Base-by-base conservation (phyloP, 1,284 basidiomycete species). In the Salmacisia buchloeana region DNA sequence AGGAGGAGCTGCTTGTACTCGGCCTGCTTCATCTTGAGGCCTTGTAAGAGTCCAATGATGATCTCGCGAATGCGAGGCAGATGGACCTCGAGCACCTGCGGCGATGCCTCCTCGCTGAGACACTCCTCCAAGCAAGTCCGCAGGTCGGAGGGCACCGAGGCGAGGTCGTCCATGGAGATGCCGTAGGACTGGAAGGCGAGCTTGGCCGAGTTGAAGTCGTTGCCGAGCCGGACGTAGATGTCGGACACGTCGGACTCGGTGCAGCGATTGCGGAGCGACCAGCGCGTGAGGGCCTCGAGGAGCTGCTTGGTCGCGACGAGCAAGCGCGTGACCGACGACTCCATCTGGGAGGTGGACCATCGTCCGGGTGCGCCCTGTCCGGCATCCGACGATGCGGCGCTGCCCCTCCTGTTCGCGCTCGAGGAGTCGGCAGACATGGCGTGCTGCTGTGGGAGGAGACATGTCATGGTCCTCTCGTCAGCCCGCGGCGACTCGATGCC, bases 191-290 rank as follows among this genome's bases (percentile, higher is more conserved):
- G 85, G 80, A 98, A 98, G 1, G 94, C 92, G 60, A 88, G 85
- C 39, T 94, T 91, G 29, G 93, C 93, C 21, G 88, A 86, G 79
- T 97, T 97, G 83, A 98, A 97, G 77, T 97, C 94, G 81, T 98
- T 97, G 23, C 94, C 94, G 21, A 98, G 84, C 56, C 89, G 86
- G 60, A 98, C 96, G 80, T 98, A 98, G 63, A 96, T 90, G 80
- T 97, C 92, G 83, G 92, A 96, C 71, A 98, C 93, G 72, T 91
- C 83, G 13, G 83, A 83, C 78, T 98, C 94, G 61, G 87, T 84
- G 66, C 91, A 85, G 67, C 90, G 84, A 67, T 87, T 84, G 54
- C 86, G 83, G 62, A 85, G 58, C 10, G 74, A 74, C 77, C 77
- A 79, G 81, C 87, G 84, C 10, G 92, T 94, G 63, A 98, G 84